A percentile compares a stretch with the other conserved stretches of the same genome.
These are phyloP conservation scores for Penicillium brevicompactum DNA, from an alignment of 2,329 filamentous ascomycete species.

Conservation along the genomic window DNA sequence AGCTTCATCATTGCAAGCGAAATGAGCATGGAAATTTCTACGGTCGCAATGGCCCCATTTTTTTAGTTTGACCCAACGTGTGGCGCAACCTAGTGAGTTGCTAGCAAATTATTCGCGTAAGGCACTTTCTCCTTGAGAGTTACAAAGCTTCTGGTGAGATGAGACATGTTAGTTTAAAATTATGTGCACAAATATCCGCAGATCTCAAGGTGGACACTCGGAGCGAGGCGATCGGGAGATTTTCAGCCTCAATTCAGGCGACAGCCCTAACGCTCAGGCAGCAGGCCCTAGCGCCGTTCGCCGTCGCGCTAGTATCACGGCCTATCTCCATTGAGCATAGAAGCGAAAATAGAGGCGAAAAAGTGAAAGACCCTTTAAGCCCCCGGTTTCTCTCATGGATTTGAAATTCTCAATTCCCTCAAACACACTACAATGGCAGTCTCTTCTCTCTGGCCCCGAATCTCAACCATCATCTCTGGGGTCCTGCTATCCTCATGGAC, in stretches of 20 bases:
- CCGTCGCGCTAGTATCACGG: background rate
- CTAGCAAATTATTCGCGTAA: too few relatives aligned
- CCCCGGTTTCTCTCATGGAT: background rate
- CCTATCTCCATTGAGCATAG: background rate
- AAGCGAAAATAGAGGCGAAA: background rate
- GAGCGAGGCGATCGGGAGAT: background rate
- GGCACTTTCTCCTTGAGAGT: too few relatives aligned
- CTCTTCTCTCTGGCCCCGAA: background rate
- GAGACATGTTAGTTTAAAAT: too few relatives aligned
- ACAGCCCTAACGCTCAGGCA: background rate
- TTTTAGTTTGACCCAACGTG: too few relatives aligned
- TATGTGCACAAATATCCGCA: too few relatives aligned
- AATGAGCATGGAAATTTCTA: too few relatives aligned
- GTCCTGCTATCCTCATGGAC: slow-evolving; percentile 15
- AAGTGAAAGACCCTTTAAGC: background rate
- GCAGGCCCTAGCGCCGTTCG: background rate
- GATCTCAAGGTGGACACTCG: too few relatives aligned
- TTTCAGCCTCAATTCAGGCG: background rate
- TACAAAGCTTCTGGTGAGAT: too few relatives aligned
- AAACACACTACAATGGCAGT: background rate
- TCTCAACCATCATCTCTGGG: slow-evolving; percentile 4
- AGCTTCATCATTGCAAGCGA: too few relatives aligned
- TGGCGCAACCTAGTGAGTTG: too few relatives aligned
- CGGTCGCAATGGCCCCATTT: too few relatives aligned
- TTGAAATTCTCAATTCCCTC: background rate